Conservation (phyloP, 257 asterid species). For the Craterostigma plantagineum region DNA sequence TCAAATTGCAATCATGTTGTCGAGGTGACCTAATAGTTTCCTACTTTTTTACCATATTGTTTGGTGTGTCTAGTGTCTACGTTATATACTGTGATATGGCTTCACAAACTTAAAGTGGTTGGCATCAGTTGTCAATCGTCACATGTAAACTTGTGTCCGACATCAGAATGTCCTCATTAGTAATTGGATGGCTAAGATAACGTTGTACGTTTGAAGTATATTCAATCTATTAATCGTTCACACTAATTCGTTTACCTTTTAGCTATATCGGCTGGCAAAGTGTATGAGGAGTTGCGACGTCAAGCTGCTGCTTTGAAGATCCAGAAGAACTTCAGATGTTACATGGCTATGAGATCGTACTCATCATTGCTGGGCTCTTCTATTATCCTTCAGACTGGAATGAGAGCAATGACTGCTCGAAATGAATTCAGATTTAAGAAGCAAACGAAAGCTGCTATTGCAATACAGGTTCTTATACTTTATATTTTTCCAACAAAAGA, state of each 20-base stretch:
- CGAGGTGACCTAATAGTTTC: conserved; percentile 47
- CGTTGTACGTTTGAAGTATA: too few relatives aligned
- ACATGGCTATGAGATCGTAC: conserved; percentile 48
- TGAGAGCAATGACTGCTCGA: conserved; percentile 86
- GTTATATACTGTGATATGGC: neutral
- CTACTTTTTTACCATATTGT: neutral
- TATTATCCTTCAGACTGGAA: conserved; percentile 66
- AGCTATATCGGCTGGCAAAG: conserved; percentile 74
- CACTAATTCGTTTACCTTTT: neutral
- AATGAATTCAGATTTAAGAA: conserved; percentile 70
- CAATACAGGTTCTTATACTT: conserved; percentile 54
- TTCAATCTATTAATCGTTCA: neutral
- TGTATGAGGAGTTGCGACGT: conserved; percentile 74
- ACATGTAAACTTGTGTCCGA: neutral
- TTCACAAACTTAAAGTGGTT: too few relatives aligned
- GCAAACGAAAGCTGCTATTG: conserved; percentile 81
- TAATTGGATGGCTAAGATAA: too few relatives aligned
- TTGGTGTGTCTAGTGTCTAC: neutral
- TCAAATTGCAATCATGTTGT: conserved; percentile 91
- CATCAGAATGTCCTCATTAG: too few relatives aligned
- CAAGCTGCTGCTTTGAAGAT: conserved; percentile 87
- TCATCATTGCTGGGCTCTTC: conserved; percentile 41
- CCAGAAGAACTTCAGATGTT: conserved; percentile 79
- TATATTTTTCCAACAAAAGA: conserved; percentile 6
- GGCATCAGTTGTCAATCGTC: too few relatives aligned